Conservation (phyloP, 345 rosid genomes). For the Corchorus capsularis region DNA sequence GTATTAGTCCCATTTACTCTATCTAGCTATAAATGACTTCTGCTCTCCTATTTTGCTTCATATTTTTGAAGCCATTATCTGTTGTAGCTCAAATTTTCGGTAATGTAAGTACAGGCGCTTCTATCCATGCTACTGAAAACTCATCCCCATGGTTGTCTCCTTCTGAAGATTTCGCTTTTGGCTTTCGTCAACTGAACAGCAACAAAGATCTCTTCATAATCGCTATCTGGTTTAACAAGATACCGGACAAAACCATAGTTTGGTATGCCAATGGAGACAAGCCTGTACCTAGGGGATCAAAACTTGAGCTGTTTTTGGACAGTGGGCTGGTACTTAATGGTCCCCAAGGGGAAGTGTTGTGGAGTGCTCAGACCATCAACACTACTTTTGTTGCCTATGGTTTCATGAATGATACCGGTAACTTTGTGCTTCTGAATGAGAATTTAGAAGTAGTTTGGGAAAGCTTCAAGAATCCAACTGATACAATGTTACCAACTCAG, state of each 20-base stretch:
- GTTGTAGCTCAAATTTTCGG: slow-evolving; percentile 17
- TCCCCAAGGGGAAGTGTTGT: slow-evolving; percentile 12
- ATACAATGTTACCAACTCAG: slow-evolving; percentile 42
- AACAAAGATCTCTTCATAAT: slow-evolving; percentile 24
- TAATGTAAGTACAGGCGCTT: background rate
- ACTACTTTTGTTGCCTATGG: slow-evolving; percentile 20
- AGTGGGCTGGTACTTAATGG: slow-evolving; percentile 10
- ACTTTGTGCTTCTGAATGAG: slow-evolving; percentile 25
- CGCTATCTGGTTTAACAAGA: slow-evolving; percentile 30
- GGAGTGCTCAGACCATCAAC: slow-evolving; percentile 21
- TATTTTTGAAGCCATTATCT: background rate
- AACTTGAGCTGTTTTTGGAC: slow-evolving; percentile 21
- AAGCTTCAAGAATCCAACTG: slow-evolving; percentile 39
- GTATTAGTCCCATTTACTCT: background rate
- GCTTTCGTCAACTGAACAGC: slow-evolving; percentile 21
- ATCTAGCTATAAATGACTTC: background rate
- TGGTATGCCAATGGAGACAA: slow-evolving; percentile 24
- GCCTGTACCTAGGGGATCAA: slow-evolving; percentile 23
- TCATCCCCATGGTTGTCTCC: slow-evolving; percentile 32
- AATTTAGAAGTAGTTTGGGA: slow-evolving; percentile 26
- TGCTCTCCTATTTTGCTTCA: background rate
- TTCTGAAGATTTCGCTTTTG: slow-evolving; percentile 36
- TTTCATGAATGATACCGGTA: slow-evolving; percentile 28
- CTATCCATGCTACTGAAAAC: slow-evolving; percentile 10
- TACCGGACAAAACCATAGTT: slow-evolving; percentile 31